These are phyloP conservation scores for Phyllosticta paracitricarpa DNA, from an alignment of 2,329 filamentous ascomycete species.

Conservation along the genomic window DNA sequence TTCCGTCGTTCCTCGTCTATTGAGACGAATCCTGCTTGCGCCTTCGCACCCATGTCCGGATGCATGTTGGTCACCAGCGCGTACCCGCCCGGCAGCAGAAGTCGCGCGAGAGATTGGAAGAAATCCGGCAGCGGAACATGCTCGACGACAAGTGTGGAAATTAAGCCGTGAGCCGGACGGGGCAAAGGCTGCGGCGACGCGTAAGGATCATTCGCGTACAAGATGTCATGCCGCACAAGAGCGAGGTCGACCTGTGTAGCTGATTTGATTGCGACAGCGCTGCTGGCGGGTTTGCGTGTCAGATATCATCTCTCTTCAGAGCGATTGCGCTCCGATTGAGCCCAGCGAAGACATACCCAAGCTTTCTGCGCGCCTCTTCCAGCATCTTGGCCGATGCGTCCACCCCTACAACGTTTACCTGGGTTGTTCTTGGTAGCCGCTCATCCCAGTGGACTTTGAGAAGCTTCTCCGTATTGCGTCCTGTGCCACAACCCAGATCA, in stretches of 20 bases:
- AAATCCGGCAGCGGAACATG: slow-evolving; percentile 45
- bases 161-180: slow-evolving; percentile 33
- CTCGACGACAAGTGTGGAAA: slow-evolving; percentile 56
- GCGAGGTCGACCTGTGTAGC: not conserved
- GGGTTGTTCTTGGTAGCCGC: slow-evolving; percentile 4
- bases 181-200: not conserved
- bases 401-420: slow-evolving; percentile 40
- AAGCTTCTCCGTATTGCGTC: slow-evolving; percentile 50
- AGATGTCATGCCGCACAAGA: not conserved
- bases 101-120: slow-evolving; percentile 37
- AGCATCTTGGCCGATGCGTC: slow-evolving; percentile 52
- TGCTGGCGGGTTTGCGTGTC: not conserved
- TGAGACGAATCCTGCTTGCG: slow-evolving; percentile 54
- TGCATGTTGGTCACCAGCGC: slow-evolving; percentile 62
- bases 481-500: slow-evolving; percentile 58
- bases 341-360: not conserved
- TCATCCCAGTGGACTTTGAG: slow-evolving; percentile 22
- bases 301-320: not conserved
- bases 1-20: slow-evolving; percentile 21
- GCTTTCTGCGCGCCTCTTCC: slow-evolving; percentile 34
- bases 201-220: not conserved
- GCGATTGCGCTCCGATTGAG: not conserved
- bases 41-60: slow-evolving; percentile 48
- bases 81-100: slow-evolving; percentile 38
- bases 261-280: not conserved